These are phyloP conservation scores for Xerocomus brunneocitrinus DNA, from an alignment of 768 basidiomycete genomes.

Conservation along the genomic window DNA sequence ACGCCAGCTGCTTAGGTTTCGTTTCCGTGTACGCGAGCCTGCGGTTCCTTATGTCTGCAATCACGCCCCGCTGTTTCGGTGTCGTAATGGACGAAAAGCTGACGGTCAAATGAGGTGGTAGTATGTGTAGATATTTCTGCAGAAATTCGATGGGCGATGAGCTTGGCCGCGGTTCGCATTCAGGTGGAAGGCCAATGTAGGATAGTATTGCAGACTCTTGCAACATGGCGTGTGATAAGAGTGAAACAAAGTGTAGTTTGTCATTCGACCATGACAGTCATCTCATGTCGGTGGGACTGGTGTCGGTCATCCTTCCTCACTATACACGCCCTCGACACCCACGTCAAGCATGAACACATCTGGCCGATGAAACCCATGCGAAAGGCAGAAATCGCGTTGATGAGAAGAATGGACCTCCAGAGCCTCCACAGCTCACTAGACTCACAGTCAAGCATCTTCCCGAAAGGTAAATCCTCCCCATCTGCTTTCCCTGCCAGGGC, in stretches of 20 bases:
- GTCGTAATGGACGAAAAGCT: constrained; percentile 41
- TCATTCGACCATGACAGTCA: constrained; percentile 6
- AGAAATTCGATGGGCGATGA: constrained; percentile 62
- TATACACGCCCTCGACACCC: constrained; percentile 37
- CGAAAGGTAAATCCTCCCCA: constrained; percentile 17
- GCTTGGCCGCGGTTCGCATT: constrained; percentile 59
- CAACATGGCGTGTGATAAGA: constrained; percentile 6
- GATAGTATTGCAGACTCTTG: constrained; percentile 31
- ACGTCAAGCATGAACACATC: constrained; percentile 48
- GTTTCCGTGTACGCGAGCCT: constrained; percentile 58
- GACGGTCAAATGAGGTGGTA: constrained; percentile 61
- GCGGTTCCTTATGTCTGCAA: constrained; percentile 68
- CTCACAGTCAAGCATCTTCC: constrained; percentile 10
- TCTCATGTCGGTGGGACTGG: constrained; percentile 52
- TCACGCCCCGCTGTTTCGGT: constrained; percentile 60
- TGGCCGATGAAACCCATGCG: constrained; percentile 39
- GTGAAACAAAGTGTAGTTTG: not conserved
- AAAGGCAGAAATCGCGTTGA: constrained; percentile 41
- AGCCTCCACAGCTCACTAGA: constrained; percentile 18
- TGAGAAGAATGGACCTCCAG: constrained; percentile 37
- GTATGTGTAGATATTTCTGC: constrained; percentile 47
- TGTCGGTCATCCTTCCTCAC: constrained; percentile 42
- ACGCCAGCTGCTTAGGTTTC: constrained; percentile 51
- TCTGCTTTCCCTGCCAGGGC: not conserved
- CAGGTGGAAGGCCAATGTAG: constrained; percentile 54